These are phyloP conservation scores for Acacia crassicarpa DNA, from an alignment of 306 rosid genomes.

Conservation along the genomic window DNA sequence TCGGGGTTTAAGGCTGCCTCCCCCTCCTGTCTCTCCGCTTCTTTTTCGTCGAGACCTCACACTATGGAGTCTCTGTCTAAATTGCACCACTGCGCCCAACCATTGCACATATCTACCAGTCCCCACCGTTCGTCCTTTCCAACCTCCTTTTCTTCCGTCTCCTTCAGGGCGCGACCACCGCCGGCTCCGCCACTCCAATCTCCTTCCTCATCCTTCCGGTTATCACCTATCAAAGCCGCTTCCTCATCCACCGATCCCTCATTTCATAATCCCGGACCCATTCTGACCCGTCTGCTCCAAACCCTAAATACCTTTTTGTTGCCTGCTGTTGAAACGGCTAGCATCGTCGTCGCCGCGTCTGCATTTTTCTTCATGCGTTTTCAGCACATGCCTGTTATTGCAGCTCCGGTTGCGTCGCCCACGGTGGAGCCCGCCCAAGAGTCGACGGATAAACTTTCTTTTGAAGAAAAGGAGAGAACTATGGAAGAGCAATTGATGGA, in stretches of 20 bases:
- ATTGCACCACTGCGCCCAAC: constrained; percentile 42
- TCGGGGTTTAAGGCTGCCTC: constrained; percentile 34
- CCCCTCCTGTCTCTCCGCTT: not conserved
- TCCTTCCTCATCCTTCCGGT: constrained; percentile 35
- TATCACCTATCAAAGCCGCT: constrained; percentile 36
- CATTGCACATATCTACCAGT: constrained; percentile 50
- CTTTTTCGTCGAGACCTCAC: not conserved
- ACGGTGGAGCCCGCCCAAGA: constrained; percentile 34
- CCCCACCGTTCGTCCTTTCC: constrained; percentile 47
- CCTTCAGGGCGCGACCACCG: constrained; percentile 37
- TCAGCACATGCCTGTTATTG: constrained; percentile 54
- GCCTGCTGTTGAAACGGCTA: constrained; percentile 49
- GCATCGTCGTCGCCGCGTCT: constrained; percentile 66
- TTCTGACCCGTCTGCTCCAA: constrained; percentile 37
- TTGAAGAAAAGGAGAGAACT: constrained; percentile 43
- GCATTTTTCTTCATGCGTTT: constrained; percentile 71
- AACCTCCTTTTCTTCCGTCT: constrained; percentile 41
- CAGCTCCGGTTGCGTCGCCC: constrained; percentile 51
- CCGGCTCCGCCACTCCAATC: constrained; percentile 13
- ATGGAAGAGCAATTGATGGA: constrained; percentile 47
- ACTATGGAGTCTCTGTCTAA: constrained; percentile 64
- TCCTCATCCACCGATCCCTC: constrained; percentile 33
- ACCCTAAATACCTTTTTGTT: constrained; percentile 48
- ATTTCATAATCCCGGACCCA: constrained; percentile 23
- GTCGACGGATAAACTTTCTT: not conserved